Conservation (phyloP, 1,139 yeast genomes). For the Hanseniaspora sp. region DNA sequence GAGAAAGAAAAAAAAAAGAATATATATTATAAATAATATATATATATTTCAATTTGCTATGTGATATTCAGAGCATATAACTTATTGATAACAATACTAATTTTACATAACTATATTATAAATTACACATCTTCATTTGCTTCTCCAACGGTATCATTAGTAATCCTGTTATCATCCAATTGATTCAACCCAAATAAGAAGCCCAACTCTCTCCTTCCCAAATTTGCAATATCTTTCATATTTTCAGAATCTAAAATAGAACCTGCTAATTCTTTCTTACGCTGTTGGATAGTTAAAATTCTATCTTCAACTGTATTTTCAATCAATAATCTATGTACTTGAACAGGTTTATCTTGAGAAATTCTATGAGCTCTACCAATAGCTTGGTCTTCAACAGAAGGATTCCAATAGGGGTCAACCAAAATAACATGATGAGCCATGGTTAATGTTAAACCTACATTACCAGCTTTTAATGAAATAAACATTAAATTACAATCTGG, state of each 20-base stretch:
- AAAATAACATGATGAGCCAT: constrained; percentile 86
- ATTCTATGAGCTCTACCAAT: constrained; percentile 91
- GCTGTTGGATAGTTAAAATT: constrained; percentile 61
- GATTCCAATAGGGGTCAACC: constrained; percentile 95
- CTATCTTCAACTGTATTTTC: constrained; percentile 72
- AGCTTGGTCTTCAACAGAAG: constrained; percentile 91
- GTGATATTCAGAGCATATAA: too few relatives aligned
- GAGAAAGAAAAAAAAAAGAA: too few relatives aligned
- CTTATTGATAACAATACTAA: neutral
- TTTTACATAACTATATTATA: neutral
- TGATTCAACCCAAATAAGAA: constrained; percentile 62
- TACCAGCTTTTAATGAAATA: constrained; percentile 79
- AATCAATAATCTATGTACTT: constrained; percentile 59
- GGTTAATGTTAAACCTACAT: constrained; percentile 81
- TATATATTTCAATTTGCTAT: too few relatives aligned
- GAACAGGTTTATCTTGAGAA: constrained; percentile 70
- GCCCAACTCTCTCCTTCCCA: constrained; percentile 64
- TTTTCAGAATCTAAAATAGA: constrained; percentile 74
- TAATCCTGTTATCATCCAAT: constrained; percentile 2
- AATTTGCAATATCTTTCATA: constrained; percentile 49
- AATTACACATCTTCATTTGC: neutral
- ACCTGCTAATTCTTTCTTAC: constrained; percentile 64
- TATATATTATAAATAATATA: too few relatives aligned
- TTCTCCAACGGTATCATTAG: neutral
- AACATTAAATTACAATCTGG: constrained; percentile 45